Evolutionary conservation across 768 basidiomycete species (phyloP).

Genomic region (Daedalea quercina): DNA sequence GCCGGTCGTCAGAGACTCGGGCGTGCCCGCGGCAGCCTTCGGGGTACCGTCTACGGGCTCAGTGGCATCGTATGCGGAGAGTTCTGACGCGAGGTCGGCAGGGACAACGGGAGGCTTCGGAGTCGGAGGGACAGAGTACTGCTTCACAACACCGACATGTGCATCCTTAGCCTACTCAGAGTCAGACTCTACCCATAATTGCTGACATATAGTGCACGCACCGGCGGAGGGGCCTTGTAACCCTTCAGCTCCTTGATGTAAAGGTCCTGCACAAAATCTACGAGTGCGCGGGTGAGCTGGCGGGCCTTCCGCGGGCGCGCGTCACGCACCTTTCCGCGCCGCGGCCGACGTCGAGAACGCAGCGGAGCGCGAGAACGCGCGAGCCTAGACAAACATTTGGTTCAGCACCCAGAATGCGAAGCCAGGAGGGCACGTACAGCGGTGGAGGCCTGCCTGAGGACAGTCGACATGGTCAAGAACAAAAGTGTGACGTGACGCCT

Average conservation of each 20-base stretch:
- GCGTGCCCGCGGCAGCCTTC: slow-evolving; percentile 29
- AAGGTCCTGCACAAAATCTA: slow-evolving; percentile 90
- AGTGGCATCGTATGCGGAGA: slow-evolving; percentile 75
- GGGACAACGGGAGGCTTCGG: slow-evolving; percentile 77
- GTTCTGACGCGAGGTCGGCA: slow-evolving; percentile 79
- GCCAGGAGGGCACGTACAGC: slow-evolving; percentile 31
- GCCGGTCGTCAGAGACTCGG: slow-evolving; percentile 33
- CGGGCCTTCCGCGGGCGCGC: slow-evolving; percentile 15
- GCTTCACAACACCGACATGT: slow-evolving; percentile 81
- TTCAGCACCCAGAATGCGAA: not conserved
- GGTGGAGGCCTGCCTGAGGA: slow-evolving; percentile 53
- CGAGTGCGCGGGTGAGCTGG: slow-evolving; percentile 27
- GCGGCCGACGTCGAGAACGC: slow-evolving; percentile 54
- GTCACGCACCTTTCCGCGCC: slow-evolving; percentile 55
- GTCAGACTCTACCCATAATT: no score
- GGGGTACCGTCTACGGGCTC: slow-evolving; percentile 46
- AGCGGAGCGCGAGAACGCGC: slow-evolving; percentile 44
- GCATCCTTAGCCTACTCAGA: slow-evolving; percentile 74
- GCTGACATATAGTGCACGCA: slow-evolving; percentile 33
- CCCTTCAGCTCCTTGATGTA: slow-evolving; percentile 86
- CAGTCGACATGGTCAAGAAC: slow-evolving; percentile 53
- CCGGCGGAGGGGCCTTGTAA: slow-evolving; percentile 74
- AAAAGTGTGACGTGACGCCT: slow-evolving; percentile 33
- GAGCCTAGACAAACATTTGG: slow-evolving; percentile 33
- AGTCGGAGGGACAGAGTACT: slow-evolving; percentile 64